phyloP scores from a whole-genome alignment of 2,329 filamentous ascomycete genomes.

The Colletotrichum kahawae region DNA sequence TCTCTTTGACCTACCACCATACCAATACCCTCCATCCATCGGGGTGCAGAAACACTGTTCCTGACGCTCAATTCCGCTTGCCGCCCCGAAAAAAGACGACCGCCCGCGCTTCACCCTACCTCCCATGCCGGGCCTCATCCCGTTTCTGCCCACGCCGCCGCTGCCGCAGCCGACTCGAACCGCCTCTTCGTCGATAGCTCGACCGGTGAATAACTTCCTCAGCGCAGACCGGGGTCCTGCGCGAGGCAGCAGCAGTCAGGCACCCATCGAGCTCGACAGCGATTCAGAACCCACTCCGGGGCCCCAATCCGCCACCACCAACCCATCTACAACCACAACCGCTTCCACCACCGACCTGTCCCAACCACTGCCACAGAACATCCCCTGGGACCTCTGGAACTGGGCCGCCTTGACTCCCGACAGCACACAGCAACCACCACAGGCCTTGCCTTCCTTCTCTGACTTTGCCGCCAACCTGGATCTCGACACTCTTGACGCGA shows the following conservation, averaged over 20 bases:
- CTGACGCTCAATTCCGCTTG: neutral
- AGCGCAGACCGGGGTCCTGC: neutral
- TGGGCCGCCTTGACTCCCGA: neutral
- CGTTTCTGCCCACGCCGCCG: slow-evolving; percentile 14
- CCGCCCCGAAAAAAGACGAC: neutral
- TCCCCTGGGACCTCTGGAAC: neutral
- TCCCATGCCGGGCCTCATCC: slow-evolving; percentile 19
- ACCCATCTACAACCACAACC: neutral
- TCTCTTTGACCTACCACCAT: neutral
- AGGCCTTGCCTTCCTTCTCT: slow-evolving; percentile 10
- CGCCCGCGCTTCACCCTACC: neutral
- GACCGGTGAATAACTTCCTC: neutral
- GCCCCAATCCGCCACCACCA: neutral
- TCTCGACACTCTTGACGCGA: neutral
- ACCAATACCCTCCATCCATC: neutral
- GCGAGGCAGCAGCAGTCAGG: slow-evolving; percentile 13
- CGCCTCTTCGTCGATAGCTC: neutral
- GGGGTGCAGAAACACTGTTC: neutral
- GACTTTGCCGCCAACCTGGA: slow-evolving; percentile 11
- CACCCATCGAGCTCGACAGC: slow-evolving; percentile 16
- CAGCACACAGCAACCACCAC: neutral
- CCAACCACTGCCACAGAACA: neutral
- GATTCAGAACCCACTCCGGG: neutral
- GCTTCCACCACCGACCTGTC: neutral
- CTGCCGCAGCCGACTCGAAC: neutral